Evolutionary conservation across 306 rosid species (phyloP), one percentile per base, ranked within the genome.

Genomic region (Quercus robur): DNA sequence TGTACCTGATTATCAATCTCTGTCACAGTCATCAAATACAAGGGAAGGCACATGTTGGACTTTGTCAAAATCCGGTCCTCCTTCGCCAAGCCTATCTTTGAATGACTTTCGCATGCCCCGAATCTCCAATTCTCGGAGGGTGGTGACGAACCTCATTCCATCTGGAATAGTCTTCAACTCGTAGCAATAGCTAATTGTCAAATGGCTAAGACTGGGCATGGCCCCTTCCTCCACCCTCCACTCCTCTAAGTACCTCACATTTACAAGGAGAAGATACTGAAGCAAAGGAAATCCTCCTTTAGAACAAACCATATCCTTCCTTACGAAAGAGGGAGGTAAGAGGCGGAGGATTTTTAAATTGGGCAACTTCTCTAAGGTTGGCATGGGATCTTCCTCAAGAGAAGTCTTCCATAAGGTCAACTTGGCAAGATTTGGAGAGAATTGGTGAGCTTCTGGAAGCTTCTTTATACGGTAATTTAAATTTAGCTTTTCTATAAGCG

Each of bases 171-270:
- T 78, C 74, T 77, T 82, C 33, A 90, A 82, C 15, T 35, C 35
- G 0, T 56, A 21, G 62, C 87, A 78, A 3, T 14, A 3, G 5
- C 8, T 1, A 73, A 88, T 85, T 79, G 23, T 31, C 30, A 90
- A 82, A 70, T 75, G 81, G 31, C 71, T 1, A 26, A 90, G 88
- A 73, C 35, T 49, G 61, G 64, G 56, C 92, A 87, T 80, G 33
- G 88, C 89, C 59, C 78, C 88, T 84, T 85, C 78, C 14, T 81
- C 86, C 80, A 88, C 70, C 72, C 72, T 84, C 92, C 88, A 90
- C 84, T 83, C 82, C 73, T 83, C 83, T 10, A 90, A 56, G 6
- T 74, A 49, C 0, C 11, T 2, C 62, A 90, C 75, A 4, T 17
- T 31, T 2, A 8, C 0, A 4, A 90, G 44, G 70, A 28, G 9